phyloP scores from a whole-genome alignment of 495 filamentous ascomycete genomes.

The Podospora pseudocomata region DNA sequence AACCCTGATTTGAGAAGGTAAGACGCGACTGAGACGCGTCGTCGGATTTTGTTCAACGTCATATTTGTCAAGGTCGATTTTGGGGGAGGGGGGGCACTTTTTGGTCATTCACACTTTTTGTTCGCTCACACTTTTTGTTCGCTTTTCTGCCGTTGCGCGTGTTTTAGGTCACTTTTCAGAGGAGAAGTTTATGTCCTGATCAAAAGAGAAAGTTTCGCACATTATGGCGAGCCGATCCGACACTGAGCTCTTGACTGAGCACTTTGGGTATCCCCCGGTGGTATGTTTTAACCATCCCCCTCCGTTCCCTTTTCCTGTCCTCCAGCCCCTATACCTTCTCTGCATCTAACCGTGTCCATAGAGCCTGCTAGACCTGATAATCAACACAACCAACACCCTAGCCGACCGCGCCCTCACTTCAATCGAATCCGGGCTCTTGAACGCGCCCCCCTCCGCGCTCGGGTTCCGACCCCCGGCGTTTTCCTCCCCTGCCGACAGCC shows the following conservation, averaged over 20 bases:
- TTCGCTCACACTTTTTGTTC: not conserved
- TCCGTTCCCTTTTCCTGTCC: not conserved
- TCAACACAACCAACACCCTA: constrained; percentile 90
- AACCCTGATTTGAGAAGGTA: not conserved
- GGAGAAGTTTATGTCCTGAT: no score
- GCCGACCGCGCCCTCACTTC: constrained; percentile 79
- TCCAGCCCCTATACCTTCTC: not conserved
- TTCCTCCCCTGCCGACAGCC: constrained; percentile 42
- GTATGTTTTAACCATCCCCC: constrained; percentile 47
- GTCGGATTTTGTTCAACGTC: not conserved
- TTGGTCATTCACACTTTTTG: not conserved
- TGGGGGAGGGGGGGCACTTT: not conserved
- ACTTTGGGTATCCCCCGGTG: constrained; percentile 89
- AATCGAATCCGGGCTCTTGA: constrained; percentile 74
- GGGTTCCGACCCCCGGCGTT: constrained; percentile 59
- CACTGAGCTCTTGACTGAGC: constrained; percentile 85
- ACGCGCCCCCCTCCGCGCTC: constrained; percentile 64
- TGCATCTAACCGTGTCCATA: constrained; percentile 30
- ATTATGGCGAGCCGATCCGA: constrained; percentile 51
- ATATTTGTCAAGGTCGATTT: not conserved
- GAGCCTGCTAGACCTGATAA: constrained; percentile 94
- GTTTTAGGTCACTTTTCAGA: not conserved
- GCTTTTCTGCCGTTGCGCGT: not conserved
- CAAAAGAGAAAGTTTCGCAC: not conserved
- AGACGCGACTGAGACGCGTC: not conserved